phyloP scores from a whole-genome alignment of 2,329 filamentous ascomycete genomes.

The Neonectria ditissima region DNA sequence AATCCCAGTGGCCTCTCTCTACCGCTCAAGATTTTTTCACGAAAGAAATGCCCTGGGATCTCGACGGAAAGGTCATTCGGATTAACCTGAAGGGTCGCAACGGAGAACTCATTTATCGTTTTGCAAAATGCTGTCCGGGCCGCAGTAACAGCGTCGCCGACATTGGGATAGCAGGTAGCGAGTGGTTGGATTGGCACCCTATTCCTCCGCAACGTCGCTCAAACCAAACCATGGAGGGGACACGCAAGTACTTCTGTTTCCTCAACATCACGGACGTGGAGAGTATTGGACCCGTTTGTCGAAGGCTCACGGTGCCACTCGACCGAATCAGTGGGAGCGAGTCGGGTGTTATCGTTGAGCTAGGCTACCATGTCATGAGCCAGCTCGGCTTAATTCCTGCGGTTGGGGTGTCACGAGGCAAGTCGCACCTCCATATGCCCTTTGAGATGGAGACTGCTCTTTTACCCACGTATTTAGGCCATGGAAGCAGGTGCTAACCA shows the following conservation, averaged over 20 bases:
- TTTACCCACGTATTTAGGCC: not conserved
- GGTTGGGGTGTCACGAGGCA: slow-evolving; percentile 19
- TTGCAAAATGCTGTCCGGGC: not conserved
- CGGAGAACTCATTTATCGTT: not conserved
- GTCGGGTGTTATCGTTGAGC: slow-evolving; percentile 18
- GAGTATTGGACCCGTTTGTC: slow-evolving; percentile 27
- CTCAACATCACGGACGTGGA: slow-evolving; percentile 37
- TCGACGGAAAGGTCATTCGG: not conserved
- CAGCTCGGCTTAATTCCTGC: slow-evolving; percentile 21
- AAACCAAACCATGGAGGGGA: slow-evolving; percentile 4
- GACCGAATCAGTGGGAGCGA: slow-evolving; percentile 24
- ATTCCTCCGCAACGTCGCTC: slow-evolving; percentile 23
- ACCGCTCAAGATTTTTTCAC: not conserved
- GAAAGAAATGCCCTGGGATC: not conserved
- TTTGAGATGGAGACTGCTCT: not conserved
- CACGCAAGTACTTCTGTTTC: slow-evolving; percentile 25
- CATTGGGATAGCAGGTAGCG: not conserved
- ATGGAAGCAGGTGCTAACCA: not conserved
- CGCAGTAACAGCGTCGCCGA: not conserved
- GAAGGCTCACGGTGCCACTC: slow-evolving; percentile 27
- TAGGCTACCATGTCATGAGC: slow-evolving; percentile 30
- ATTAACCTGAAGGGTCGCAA: not conserved
- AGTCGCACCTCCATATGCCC: slow-evolving; percentile 13
- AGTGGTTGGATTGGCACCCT: slow-evolving; percentile 8
- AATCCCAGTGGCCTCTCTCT: not conserved